phyloP scores from a whole-genome alignment of 192 early-diverging fungal genomes.

The Linnemannia exigua region DNA sequence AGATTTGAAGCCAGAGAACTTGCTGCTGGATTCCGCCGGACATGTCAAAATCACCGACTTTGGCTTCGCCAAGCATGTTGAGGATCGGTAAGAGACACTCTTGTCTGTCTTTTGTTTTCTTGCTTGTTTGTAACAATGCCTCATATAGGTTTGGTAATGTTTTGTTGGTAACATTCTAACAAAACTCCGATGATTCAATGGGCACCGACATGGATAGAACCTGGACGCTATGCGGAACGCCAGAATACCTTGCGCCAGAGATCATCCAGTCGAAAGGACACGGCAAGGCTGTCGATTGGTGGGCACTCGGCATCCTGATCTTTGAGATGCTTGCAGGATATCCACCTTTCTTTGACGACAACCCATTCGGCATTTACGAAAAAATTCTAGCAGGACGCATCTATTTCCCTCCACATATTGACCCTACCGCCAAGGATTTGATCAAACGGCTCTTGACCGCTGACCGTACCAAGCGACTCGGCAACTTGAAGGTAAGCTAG shows the following conservation, averaged over 20 bases:
- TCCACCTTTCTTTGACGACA: slow-evolving; percentile 98
- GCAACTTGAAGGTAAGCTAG: slow-evolving; percentile 81
- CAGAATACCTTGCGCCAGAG: slow-evolving; percentile 97
- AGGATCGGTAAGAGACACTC: slow-evolving; percentile 62
- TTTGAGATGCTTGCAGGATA: slow-evolving; percentile 99
- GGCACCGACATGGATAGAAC: slow-evolving; percentile 70
- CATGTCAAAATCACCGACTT: slow-evolving; percentile 99
- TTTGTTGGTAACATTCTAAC: background rate
- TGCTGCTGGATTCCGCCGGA: slow-evolving; percentile 85
- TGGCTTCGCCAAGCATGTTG: slow-evolving; percentile 96
- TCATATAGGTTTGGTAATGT: background rate
- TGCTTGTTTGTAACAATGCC: background rate
- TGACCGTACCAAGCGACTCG: slow-evolving; percentile 93
- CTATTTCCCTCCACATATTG: slow-evolving; percentile 91
- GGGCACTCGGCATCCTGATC: slow-evolving; percentile 97
- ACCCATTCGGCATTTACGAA: slow-evolving; percentile 98
- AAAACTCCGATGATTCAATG: background rate
- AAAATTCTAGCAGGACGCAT: slow-evolving; percentile 95
- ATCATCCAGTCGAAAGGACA: slow-evolving; percentile 99
- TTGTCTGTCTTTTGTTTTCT: background rate
- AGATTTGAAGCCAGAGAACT: slow-evolving; percentile 96
- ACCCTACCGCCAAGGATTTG: slow-evolving; percentile 88
- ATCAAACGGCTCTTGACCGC: slow-evolving; percentile 91
- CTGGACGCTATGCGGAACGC: slow-evolving; percentile 98
- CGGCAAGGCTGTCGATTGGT: slow-evolving; percentile 99